Evolutionary conservation across 2,329 filamentous ascomycete species (phyloP).

Genomic region (Alternaria solani): DNA sequence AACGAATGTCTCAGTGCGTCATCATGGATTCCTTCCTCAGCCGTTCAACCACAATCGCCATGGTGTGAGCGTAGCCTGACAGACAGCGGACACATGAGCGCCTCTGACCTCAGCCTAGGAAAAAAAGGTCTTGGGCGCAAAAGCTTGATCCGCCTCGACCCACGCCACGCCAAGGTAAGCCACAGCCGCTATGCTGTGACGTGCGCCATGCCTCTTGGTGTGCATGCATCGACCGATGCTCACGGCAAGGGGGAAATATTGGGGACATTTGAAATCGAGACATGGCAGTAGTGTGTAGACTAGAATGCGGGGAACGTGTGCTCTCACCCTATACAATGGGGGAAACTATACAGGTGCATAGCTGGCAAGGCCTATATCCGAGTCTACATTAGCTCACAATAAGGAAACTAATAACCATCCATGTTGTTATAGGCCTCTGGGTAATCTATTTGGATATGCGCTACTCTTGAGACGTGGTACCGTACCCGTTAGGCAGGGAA

Average conservation of each 20-base stretch:
- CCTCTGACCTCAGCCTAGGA: conserved; percentile 16
- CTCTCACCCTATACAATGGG: background rate
- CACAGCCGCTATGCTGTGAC: background rate
- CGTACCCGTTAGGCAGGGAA: too few relatives aligned
- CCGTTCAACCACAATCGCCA: background rate
- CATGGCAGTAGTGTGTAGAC: background rate
- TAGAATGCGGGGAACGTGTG: background rate
- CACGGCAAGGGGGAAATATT: background rate
- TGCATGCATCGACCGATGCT: background rate
- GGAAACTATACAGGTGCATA: too few relatives aligned
- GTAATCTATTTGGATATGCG: too few relatives aligned
- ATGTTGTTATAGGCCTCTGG: too few relatives aligned
- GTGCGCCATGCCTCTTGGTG: background rate
- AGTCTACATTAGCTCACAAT: too few relatives aligned
- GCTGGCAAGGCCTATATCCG: too few relatives aligned
- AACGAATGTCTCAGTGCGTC: background rate
- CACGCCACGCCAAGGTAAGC: conserved; percentile 3
- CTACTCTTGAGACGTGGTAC: too few relatives aligned
- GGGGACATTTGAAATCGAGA: background rate
- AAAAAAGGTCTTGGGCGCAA: background rate
- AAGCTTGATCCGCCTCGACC: background rate
- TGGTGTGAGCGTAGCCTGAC: background rate
- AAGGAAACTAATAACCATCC: too few relatives aligned
- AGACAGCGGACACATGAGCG: background rate
- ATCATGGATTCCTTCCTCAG: background rate